Percentiles rank a stretch among this genome's conserved stretches.
Conservation (phyloP, 257 asterid species). For the Avicennia marina region DNA sequence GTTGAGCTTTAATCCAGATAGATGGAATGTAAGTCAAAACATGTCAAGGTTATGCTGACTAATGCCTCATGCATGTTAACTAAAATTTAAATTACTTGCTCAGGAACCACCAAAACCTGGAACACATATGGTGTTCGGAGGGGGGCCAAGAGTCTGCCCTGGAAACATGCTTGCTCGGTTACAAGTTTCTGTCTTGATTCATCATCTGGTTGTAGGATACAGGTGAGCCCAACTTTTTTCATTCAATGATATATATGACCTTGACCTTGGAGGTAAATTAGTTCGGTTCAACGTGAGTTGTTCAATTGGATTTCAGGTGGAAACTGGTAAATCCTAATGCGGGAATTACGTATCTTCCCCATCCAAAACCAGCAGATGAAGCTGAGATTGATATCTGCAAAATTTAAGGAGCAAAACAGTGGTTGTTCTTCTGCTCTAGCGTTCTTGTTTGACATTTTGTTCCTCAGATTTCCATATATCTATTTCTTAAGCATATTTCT, state of each 20-base stretch:
- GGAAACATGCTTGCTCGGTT: slow-evolving; percentile 66
- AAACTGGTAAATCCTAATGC: slow-evolving; percentile 40
- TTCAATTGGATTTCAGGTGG: slow-evolving; percentile 31
- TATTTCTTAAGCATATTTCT: too few relatives aligned
- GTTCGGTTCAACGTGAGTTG: too few relatives aligned
- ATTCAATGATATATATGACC: neutral
- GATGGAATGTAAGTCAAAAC: slow-evolving; percentile 49
- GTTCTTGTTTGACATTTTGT: too few relatives aligned
- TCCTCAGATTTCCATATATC: too few relatives aligned
- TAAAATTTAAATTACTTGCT: neutral
- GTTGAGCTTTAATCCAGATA: slow-evolving; percentile 47
- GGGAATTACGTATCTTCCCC: slow-evolving; percentile 33
- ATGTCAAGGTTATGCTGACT: neutral
- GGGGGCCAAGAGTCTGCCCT: slow-evolving; percentile 52
- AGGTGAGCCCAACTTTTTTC: slow-evolving; percentile 22
- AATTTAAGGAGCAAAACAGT: slow-evolving; percentile 22
- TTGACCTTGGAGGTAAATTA: neutral
- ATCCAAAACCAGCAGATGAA: slow-evolving; percentile 40
- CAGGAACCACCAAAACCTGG: slow-evolving; percentile 44
- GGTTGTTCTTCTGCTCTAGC: too few relatives aligned
- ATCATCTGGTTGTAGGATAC: slow-evolving; percentile 50
- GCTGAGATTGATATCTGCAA: slow-evolving; percentile 40
- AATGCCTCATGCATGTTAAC: neutral
- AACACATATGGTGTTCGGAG: slow-evolving; percentile 52
- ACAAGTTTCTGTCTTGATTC: slow-evolving; percentile 40